phyloP scores from a whole-genome alignment of 495 filamentous ascomycete species.

The Amorphotheca resinae region DNA sequence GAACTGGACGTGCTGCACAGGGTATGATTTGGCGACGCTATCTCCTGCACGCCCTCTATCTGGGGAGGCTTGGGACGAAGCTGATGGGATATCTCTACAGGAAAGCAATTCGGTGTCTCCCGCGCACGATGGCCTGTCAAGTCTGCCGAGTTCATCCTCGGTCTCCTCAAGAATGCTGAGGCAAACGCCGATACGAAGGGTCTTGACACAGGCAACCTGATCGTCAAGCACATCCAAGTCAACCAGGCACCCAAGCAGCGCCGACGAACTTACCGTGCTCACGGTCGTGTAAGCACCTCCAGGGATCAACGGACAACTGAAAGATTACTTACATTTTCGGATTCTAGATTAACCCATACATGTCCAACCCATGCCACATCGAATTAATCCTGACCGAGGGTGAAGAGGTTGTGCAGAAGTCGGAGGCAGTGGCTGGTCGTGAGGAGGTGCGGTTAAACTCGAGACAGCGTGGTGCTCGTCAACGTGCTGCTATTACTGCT shows the following conservation, averaged over 20 bases:
- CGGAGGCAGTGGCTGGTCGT: slow-evolving; percentile 46
- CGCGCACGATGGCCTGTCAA: slow-evolving; percentile 98
- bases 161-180: slow-evolving; percentile 97
- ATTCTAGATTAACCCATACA: slow-evolving; percentile 97
- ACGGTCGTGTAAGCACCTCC: slow-evolving; percentile 88
- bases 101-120: slow-evolving; percentile 95
- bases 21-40: no score
- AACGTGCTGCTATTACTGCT: slow-evolving; percentile 69
- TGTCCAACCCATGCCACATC: slow-evolving; percentile 99
- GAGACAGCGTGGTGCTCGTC: slow-evolving; percentile 74
- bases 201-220: slow-evolving; percentile 89
- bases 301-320: background rate
- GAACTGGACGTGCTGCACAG: slow-evolving; percentile 87
- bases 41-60: background rate
- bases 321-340: background rate
- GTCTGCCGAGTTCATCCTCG: slow-evolving; percentile 94
- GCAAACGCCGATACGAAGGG: slow-evolving; percentile 98
- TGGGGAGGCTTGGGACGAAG: background rate
- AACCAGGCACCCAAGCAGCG: slow-evolving; percentile 99
- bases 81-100: slow-evolving; percentile 35
- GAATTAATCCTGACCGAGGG: slow-evolving; percentile 98
- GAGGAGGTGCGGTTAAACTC: slow-evolving; percentile 57
- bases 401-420: slow-evolving; percentile 84
- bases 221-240: slow-evolving; percentile 99
- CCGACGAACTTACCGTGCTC: slow-evolving; percentile 95